Percentiles rank a stretch among this genome's conserved stretches.
phyloP scores from a whole-genome alignment of 2,329 filamentous ascomycete genomes.

The Calonectria pseudoturangicola region DNA sequence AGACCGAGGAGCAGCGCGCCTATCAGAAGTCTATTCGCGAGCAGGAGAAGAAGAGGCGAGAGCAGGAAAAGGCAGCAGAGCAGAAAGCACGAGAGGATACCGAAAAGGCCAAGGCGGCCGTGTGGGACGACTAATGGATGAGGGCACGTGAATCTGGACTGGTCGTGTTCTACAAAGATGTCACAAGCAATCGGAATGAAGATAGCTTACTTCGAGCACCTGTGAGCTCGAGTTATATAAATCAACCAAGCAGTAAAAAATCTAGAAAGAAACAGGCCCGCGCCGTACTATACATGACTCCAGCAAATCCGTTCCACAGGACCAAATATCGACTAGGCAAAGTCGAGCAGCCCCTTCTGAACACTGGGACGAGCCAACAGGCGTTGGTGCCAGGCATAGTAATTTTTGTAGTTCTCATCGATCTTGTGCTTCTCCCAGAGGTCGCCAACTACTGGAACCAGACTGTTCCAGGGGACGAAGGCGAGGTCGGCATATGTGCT shows the following conservation, averaged over 20 bases:
- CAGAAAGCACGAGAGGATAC: conserved; percentile 76
- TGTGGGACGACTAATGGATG: conserved; percentile 85
- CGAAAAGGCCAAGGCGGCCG: conserved; percentile 85
- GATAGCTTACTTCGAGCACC: background rate
- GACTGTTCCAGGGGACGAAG: conserved; percentile 58
- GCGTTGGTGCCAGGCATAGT: conserved; percentile 59
- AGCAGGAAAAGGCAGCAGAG: conserved; percentile 82
- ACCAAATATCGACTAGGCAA: background rate
- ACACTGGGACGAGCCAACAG: conserved; percentile 57
- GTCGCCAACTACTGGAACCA: conserved; percentile 42
- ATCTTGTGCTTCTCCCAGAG: conserved; percentile 51
- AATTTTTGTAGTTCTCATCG: conserved; percentile 60
- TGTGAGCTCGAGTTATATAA: conserved; percentile 4
- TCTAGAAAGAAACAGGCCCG: conserved; percentile 17
- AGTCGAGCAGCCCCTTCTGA: conserved; percentile 24
- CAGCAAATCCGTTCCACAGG: background rate
- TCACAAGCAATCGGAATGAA: background rate
- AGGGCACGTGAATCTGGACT: background rate
- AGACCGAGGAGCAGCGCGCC: conserved; percentile 90
- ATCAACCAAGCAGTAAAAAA: conserved; percentile 1
- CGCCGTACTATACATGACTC: conserved; percentile 5
- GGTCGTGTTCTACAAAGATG: background rate
- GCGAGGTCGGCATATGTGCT: conserved; percentile 60
- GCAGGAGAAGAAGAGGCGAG: conserved; percentile 86
- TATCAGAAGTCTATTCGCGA: conserved; percentile 90